These are phyloP conservation scores for Phytophthora hybrid DNA, from an alignment of 352 stramenopile genomes.

Conservation along the genomic window DNA sequence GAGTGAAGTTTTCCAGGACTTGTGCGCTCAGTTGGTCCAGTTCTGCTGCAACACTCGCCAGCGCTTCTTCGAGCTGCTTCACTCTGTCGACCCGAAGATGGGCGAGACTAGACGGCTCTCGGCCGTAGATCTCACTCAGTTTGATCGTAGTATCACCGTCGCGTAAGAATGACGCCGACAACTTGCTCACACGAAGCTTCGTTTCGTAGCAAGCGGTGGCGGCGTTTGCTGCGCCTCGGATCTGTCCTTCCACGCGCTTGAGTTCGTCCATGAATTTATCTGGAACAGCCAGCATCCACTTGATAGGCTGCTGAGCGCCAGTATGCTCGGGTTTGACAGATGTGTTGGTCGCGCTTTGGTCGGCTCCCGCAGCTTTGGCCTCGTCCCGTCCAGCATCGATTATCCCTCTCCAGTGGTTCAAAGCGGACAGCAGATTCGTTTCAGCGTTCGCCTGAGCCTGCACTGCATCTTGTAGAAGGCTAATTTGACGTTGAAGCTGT, in stretches of 20 bases:
- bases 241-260: constrained; percentile 42
- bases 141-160: constrained; percentile 19
- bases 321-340: neutral
- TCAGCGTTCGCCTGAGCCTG: constrained; percentile 44
- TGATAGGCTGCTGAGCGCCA: constrained; percentile 24
- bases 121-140: constrained; percentile 29
- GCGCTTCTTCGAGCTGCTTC: constrained; percentile 33
- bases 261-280: constrained; percentile 48
- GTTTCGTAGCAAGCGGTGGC: constrained; percentile 35
- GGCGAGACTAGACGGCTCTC: constrained; percentile 16
- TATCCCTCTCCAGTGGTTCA: constrained; percentile 52
- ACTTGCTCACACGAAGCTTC: constrained; percentile 45
- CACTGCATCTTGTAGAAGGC: constrained; percentile 52
- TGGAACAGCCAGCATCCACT: constrained; percentile 57
- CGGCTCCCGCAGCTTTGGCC: constrained; percentile 50
- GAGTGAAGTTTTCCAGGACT: constrained; percentile 17
- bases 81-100: constrained; percentile 35
- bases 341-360: constrained; percentile 21
- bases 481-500: constrained; percentile 64
- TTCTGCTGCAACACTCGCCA: constrained; percentile 26
- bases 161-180: constrained; percentile 37
- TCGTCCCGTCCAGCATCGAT: constrained; percentile 55
- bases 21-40: constrained; percentile 25
- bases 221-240: constrained; percentile 27
- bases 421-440: constrained; percentile 43